phyloP scores from a whole-genome alignment of 805 yeast species.

The Clavispora vitiphila region DNA sequence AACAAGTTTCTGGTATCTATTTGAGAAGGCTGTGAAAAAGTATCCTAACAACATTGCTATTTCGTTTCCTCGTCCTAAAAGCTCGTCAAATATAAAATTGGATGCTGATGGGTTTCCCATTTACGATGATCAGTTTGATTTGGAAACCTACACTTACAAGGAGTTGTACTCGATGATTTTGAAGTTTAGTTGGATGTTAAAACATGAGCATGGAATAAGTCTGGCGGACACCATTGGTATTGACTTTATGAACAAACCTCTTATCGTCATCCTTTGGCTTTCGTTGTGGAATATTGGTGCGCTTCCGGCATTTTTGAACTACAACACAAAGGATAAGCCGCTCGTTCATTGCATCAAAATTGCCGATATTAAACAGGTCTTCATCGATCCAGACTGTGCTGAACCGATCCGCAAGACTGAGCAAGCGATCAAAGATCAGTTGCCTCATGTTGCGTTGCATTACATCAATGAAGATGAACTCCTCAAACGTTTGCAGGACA shows the following conservation, averaged over 20 bases:
- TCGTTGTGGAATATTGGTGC: constrained; percentile 93
- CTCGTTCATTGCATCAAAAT: constrained; percentile 74
- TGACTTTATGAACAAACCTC: constrained; percentile 77
- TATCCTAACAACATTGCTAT: constrained; percentile 55
- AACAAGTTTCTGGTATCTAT: constrained; percentile 65
- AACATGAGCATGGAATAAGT: constrained; percentile 56
- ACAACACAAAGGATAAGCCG: constrained; percentile 68
- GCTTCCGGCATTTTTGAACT: constrained; percentile 79
- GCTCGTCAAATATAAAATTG: constrained; percentile 39
- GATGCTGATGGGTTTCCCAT: constrained; percentile 33
- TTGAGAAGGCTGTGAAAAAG: constrained; percentile 51
- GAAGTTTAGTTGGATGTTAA: constrained; percentile 61
- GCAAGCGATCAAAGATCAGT: constrained; percentile 27
- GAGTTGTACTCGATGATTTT: constrained; percentile 65
- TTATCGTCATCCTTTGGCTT: constrained; percentile 74
- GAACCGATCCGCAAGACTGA: constrained; percentile 49
- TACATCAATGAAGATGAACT: constrained; percentile 51
- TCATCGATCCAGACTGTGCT: constrained; percentile 70
- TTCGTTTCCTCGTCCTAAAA: constrained; percentile 51
- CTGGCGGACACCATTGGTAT: constrained; percentile 68
- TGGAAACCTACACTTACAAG: constrained; percentile 63
- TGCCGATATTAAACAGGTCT: constrained; percentile 57
- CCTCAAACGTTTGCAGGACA: constrained; percentile 35
- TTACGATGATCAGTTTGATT: constrained; percentile 50
- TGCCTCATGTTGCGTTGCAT: constrained; percentile 37